Percentiles rank a stretch among this genome's conserved stretches.
Conservation (phyloP, 2,329 filamentous ascomycete genomes). For the Aotearoamyces nothofagi region DNA sequence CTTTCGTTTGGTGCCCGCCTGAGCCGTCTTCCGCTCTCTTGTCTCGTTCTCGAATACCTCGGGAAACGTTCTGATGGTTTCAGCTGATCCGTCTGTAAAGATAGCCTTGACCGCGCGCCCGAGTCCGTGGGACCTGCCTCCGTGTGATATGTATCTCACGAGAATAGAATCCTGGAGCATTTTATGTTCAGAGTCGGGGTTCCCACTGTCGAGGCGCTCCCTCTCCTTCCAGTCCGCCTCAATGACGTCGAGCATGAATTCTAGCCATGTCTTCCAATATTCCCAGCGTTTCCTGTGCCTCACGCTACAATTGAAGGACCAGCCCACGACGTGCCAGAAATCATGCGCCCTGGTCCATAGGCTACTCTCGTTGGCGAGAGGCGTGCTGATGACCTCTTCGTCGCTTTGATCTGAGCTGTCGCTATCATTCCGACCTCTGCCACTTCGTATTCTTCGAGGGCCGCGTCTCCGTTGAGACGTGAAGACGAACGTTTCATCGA, state of each 20-base stretch:
- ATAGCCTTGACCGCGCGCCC: slow-evolving; percentile 48
- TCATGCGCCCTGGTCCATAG: slow-evolving; percentile 67
- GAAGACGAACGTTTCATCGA: slow-evolving; percentile 63
- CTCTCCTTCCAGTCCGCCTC: slow-evolving; percentile 54
- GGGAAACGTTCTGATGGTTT: slow-evolving; percentile 37
- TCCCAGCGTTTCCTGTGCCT: slow-evolving; percentile 60
- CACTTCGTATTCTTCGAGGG: slow-evolving; percentile 16
- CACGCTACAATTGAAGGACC: slow-evolving; percentile 84
- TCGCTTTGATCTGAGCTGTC: slow-evolving; percentile 27
- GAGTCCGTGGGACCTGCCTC: slow-evolving; percentile 25
- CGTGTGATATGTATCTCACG: slow-evolving; percentile 29
- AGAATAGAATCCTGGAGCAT: slow-evolving; percentile 35
- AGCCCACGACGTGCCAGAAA: slow-evolving; percentile 81
- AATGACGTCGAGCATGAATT: slow-evolving; percentile 64
- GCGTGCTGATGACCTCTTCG: slow-evolving; percentile 38
- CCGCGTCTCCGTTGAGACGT: slow-evolving; percentile 13
- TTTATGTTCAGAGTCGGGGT: slow-evolving; percentile 14
- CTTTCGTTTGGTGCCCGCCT: slow-evolving; percentile 32
- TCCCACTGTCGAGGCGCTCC: slow-evolving; percentile 32
- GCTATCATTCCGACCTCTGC: slow-evolving; percentile 19
- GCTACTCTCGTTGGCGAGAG: slow-evolving; percentile 47
- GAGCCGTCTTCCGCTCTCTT: slow-evolving; percentile 25
- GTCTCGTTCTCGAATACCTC: slow-evolving; percentile 58
- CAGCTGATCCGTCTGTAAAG: slow-evolving; percentile 46
- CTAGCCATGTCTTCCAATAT: slow-evolving; percentile 68